Percentiles rank a stretch among this genome's conserved stretches.
Evolutionary conservation across 2,329 filamentous ascomycete species (phyloP).

Genomic region (Colletotrichum sp.): DNA sequence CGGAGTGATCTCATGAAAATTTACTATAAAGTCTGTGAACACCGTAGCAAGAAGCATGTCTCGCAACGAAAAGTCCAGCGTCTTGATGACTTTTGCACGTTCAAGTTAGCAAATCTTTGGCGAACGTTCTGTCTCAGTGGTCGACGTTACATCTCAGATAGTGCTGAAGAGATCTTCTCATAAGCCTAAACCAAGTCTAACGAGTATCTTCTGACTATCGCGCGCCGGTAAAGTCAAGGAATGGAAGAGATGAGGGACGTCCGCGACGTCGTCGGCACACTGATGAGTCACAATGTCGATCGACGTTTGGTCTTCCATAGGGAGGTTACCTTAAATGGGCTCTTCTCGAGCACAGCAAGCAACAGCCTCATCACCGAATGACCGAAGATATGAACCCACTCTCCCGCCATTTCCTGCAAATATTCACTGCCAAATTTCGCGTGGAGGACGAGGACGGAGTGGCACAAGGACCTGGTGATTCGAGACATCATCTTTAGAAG

Average conservation of each 20-base stretch:
- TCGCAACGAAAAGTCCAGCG: too few relatives aligned
- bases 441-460: too few relatives aligned
- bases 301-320: rapidly evolving
- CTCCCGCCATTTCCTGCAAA: too few relatives aligned
- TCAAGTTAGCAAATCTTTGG: not conserved
- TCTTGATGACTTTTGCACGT: too few relatives aligned
- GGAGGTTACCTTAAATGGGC: not conserved
- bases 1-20: not conserved
- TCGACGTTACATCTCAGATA: not conserved
- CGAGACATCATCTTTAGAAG: too few relatives aligned
- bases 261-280: not conserved
- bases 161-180: not conserved
- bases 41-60: too few relatives aligned
- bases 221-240: not conserved
- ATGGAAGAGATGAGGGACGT: not conserved
- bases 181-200: not conserved
- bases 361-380: rapidly evolving
- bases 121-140: not conserved
- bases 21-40: not conserved
- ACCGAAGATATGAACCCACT: not conserved
- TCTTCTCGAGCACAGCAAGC: not conserved
- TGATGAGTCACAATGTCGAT: not conserved
- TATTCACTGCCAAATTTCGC: too few relatives aligned
- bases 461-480: too few relatives aligned
- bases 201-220: not conserved